Evolutionary conservation across 1,139 yeast species (phyloP).

Genomic region (Debaryomyces subglobosus): DNA sequence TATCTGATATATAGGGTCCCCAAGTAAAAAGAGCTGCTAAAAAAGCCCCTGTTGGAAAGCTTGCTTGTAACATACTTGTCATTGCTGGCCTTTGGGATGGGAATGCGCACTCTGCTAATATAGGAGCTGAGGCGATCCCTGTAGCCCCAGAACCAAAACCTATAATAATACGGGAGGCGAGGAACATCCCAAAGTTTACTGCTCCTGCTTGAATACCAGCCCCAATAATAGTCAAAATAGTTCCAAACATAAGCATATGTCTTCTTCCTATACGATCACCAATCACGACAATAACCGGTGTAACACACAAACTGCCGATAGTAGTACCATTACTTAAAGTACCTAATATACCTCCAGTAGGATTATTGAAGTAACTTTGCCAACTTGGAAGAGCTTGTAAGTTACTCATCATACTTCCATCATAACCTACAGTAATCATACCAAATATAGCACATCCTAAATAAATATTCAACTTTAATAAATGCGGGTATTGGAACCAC

Average conservation of each 20-base stretch:
- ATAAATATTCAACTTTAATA: not conserved
- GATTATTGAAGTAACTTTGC: not conserved
- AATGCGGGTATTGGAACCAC: not conserved
- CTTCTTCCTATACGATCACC: not conserved
- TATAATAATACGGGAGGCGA: slow-evolving; percentile 32
- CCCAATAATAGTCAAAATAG: slow-evolving; percentile 29
- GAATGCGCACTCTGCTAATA: too few species aligned
- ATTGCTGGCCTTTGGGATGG: slow-evolving; percentile 16
- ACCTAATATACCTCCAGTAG: not conserved
- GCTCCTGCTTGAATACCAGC: slow-evolving; percentile 43
- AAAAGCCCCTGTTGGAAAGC: slow-evolving; percentile 21
- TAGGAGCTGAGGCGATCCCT: too few species aligned
- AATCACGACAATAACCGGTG: not conserved
- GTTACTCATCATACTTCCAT: not conserved
- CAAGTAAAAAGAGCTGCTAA: slow-evolving; percentile 17
- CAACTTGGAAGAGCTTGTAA: not conserved
- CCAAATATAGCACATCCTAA: not conserved
- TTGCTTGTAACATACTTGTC: slow-evolving; percentile 16
- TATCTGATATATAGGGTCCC: slow-evolving; percentile 13
- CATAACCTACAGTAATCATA: not conserved
- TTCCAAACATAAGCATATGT: not conserved
- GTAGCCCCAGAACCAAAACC: not conserved
- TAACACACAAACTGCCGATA: not conserved
- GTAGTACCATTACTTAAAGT: not conserved
- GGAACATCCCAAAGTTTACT: slow-evolving; percentile 33